Percentiles rank a stretch among this genome's conserved stretches.
Conservation (phyloP, 164 flowering plant genomes). For the Vitis amurensis region DNA sequence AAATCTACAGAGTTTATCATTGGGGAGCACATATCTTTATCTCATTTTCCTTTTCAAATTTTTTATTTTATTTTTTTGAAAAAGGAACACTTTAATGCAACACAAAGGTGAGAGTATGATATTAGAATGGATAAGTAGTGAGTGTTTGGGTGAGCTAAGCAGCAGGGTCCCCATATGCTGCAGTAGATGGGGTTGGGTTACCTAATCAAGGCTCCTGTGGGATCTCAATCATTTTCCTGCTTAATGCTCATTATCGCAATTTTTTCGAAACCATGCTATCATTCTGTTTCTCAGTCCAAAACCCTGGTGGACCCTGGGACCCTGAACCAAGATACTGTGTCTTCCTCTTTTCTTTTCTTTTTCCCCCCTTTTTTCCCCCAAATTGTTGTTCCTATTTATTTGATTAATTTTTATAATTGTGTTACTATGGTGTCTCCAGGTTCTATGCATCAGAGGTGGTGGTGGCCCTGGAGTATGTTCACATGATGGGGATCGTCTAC, state of each 20-base stretch:
- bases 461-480: slow-evolving; percentile 70
- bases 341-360: neutral
- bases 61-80: too few relatives aligned
- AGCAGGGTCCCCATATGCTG: too few relatives aligned
- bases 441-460: slow-evolving; percentile 79
- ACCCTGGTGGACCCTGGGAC: slow-evolving; percentile 2
- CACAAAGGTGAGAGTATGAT: too few relatives aligned
- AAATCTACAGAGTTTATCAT: too few relatives aligned
- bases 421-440: slow-evolving; percentile 21
- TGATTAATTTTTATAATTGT: neutral
- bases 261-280: neutral
- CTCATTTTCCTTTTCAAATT: too few relatives aligned
- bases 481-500: slow-evolving; percentile 62
- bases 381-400: neutral
- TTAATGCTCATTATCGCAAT: neutral
- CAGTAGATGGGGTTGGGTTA: too few relatives aligned
- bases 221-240: slow-evolving; percentile 19
- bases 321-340: neutral
- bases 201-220: neutral
- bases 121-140: too few relatives aligned
- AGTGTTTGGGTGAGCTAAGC: too few relatives aligned
- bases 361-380: neutral
- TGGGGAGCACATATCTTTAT: too few relatives aligned
- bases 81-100: too few relatives aligned
- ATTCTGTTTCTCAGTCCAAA: too few relatives aligned